Conservation (phyloP, 108 stramenopile species). For the Fistulifera pelliculosa region DNA sequence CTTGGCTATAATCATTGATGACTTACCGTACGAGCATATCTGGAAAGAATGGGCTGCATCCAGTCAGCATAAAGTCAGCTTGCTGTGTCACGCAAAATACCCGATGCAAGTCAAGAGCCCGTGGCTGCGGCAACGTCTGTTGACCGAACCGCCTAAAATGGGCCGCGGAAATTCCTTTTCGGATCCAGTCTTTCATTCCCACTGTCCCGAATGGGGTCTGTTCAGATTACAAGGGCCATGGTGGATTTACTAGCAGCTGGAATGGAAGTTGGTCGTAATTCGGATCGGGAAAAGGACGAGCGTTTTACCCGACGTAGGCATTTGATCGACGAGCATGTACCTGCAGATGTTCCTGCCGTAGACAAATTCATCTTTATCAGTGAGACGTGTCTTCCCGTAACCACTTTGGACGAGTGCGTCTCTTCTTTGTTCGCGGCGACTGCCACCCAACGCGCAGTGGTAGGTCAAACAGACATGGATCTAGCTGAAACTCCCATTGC, state of each 20-base stretch:
- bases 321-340: constrained; percentile 11
- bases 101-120: constrained; percentile 40
- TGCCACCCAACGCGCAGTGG: neutral
- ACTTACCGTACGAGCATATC: constrained; percentile 72
- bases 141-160: constrained; percentile 35
- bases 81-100: constrained; percentile 77
- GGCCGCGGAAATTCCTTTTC: constrained; percentile 29
- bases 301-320: constrained; percentile 31
- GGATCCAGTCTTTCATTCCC: constrained; percentile 44
- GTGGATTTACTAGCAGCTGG: constrained; percentile 70
- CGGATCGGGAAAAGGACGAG: constrained; percentile 22
- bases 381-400: constrained; percentile 80
- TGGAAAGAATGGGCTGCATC: constrained; percentile 62
- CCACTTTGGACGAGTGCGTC: constrained; percentile 48
- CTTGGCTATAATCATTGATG: constrained; percentile 69
- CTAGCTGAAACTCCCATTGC: neutral
- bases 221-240: constrained; percentile 88
- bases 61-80: constrained; percentile 34
- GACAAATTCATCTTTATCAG: constrained; percentile 78
- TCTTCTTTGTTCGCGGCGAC: constrained; percentile 18
- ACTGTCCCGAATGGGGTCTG: constrained; percentile 83
- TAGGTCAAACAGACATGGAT: constrained; percentile 5
- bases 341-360: constrained; percentile 41
- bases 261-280: constrained; percentile 38
- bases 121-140: constrained; percentile 40